These are phyloP conservation scores for Metarhizium album DNA, from an alignment of 2,329 filamentous ascomycete species.

Conservation along the genomic window DNA sequence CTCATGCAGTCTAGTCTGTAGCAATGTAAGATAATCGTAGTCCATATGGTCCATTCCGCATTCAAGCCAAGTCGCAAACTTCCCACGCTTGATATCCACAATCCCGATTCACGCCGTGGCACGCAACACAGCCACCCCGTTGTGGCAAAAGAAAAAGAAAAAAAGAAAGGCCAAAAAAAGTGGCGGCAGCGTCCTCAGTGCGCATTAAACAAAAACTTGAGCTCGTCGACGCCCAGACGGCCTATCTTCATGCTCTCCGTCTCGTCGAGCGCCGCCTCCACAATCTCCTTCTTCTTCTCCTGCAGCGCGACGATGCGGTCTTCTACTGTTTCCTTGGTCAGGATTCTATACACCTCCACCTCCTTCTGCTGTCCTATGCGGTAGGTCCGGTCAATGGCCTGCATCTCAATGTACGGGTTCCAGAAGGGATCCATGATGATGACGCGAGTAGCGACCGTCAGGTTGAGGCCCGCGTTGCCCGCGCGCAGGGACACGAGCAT, in stretches of 20 bases:
- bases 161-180: background rate
- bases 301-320: conserved; percentile 76
- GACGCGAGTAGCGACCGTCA: conserved; percentile 72
- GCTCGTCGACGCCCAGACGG: conserved; percentile 53
- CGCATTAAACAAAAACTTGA: conserved; percentile 55
- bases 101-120: background rate
- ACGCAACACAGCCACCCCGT: too few relatives aligned
- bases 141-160: too few relatives aligned
- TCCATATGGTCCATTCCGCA: too few relatives aligned
- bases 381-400: conserved; percentile 82
- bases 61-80: background rate
- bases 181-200: background rate
- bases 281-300: conserved; percentile 64
- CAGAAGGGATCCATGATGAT: conserved; percentile 90
- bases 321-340: conserved; percentile 71
- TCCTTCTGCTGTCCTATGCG: conserved; percentile 69
- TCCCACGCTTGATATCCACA: background rate
- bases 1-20: too few relatives aligned
- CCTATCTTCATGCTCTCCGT: conserved; percentile 55
- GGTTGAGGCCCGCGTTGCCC: conserved; percentile 75
- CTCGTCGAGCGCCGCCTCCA: conserved; percentile 73
- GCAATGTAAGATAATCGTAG: too few relatives aligned
- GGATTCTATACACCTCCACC: conserved; percentile 70
- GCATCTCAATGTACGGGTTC: conserved; percentile 89
- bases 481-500: conserved; percentile 76